Base-by-base conservation (phyloP, 352 stramenopile genomes). In the Phytophthora tubulina region DNA sequence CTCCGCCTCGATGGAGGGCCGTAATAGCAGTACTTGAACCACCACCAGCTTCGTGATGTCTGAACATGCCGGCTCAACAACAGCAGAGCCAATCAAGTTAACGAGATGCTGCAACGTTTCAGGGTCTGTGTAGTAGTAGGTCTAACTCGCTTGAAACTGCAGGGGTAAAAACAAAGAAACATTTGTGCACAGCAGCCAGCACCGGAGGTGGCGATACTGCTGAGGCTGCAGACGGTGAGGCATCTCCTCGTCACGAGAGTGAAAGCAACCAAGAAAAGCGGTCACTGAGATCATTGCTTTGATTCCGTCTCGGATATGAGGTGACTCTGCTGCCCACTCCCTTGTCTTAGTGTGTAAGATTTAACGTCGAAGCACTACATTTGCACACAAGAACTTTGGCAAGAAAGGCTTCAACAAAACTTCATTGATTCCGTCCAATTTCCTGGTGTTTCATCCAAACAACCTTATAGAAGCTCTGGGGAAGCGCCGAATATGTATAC, bases 1-100 rank as follows among this genome's bases (percentile, higher is more conserved):
- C 31, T 80, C 69, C 8, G 66, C 59, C 54, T 80, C 69, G 39
- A 80, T 72, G 4, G 59, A 67, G 6, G 70, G 72, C 6, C 73
- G 73, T 6, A 80, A 38, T 51, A 63, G 68, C 5, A 75, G 39
- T 4, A 45, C 46, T 39, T 78, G 69, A 31, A 38, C 62, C 27
- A 72, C 49, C 7, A 76, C 15, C n/a, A 79, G 31, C 32, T 71
- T 76, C 11, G 61, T 50, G 4, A 80, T 45, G 7, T 68, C 72
- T 4, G 54, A 53, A 35, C 59, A 67, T 3, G 77, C 45, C 0
- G 55, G 39, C 14, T 72, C 59, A 5, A 80, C 55, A 30, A 66
- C 70, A 4, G 33, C 14, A 5, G 52, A 38, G 0, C 67, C 65
- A 31, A 78, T 62, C 46, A 76, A 67, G 7, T 15, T 27, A 7